Evolutionary conservation across 192 early-diverging fungal genomes (phyloP).

Genomic region (Phlyctochytrium bullatum): DNA sequence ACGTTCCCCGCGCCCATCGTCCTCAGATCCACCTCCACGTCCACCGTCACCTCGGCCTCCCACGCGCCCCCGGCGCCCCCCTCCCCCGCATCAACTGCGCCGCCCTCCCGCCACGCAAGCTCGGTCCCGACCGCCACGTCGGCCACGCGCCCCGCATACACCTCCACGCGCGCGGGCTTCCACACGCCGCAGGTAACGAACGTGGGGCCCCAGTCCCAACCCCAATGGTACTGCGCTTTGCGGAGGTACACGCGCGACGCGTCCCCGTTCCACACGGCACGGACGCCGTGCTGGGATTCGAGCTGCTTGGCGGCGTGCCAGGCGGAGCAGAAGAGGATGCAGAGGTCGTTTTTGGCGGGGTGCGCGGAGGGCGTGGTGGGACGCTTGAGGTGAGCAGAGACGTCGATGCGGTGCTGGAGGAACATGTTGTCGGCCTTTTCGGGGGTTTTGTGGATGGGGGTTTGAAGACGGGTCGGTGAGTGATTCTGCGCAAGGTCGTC

Average conservation of each 20-base stretch:
- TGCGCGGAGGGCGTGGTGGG: not conserved
- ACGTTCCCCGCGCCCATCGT: no score
- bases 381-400: conserved; percentile 19
- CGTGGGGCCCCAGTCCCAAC: conserved; percentile 46
- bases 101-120: no score
- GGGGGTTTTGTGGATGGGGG: not conserved
- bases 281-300: conserved; percentile 11
- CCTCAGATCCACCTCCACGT: no score
- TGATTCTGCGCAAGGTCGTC: no score
- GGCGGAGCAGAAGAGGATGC: conserved; percentile 39
- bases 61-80: no score
- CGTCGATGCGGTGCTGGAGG: conserved; percentile 29
- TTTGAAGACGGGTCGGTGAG: not conserved
- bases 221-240: conserved; percentile 43
- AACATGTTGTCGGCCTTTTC: conserved; percentile 49
- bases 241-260: conserved; percentile 31
- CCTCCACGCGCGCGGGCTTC: no score
- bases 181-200: conserved; percentile 30
- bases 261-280: conserved; percentile 35
- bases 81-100: no score
- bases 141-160: no score
- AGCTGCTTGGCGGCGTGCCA: conserved; percentile 17
- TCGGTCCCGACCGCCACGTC: no score
- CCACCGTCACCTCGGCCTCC: no score
- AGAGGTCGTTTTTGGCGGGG: conserved; percentile 13